Evolutionary conservation across 2,329 filamentous ascomycete species (phyloP).

Genomic region (Hymenoscyphus fraxineus): DNA sequence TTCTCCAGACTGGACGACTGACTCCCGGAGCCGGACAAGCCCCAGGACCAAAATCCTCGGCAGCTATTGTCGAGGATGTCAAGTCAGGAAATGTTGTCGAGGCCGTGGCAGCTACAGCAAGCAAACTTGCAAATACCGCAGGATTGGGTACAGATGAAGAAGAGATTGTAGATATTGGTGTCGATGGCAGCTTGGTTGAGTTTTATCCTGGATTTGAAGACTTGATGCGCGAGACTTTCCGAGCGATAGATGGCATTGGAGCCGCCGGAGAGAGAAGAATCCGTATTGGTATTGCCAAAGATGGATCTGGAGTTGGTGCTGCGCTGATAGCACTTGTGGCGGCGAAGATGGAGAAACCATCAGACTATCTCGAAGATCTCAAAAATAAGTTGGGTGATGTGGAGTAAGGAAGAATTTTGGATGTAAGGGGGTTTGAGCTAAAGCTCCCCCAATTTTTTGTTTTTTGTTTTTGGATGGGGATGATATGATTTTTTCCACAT

Average conservation of each 20-base stretch:
- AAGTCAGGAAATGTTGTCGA: constrained; percentile 27
- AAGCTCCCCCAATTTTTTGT: neutral
- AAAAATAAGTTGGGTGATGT: constrained; percentile 1
- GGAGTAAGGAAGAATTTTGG: neutral
- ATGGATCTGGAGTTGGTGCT: constrained; percentile 92
- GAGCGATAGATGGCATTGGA: constrained; percentile 74
- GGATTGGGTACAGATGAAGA: constrained; percentile 41
- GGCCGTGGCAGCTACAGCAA: constrained; percentile 26
- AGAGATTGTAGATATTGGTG: constrained; percentile 80
- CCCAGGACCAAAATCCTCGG: constrained; percentile 23
- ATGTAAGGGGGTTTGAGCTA: neutral
- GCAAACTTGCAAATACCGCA: constrained; percentile 28
- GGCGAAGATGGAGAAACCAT: constrained; percentile 46
- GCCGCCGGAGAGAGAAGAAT: constrained; percentile 76
- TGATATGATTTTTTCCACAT: neutral
- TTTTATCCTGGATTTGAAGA: constrained; percentile 92
- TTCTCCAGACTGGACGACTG: constrained; percentile 76
- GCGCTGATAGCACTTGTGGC: constrained; percentile 92
- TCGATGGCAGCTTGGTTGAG: constrained; percentile 91
- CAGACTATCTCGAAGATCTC: constrained; percentile 23
- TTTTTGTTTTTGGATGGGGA: neutral
- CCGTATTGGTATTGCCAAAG: constrained; percentile 92
- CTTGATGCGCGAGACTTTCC: constrained; percentile 79
- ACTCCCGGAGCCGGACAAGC: constrained; percentile 35
- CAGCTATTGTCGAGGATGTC: constrained; percentile 28